A percentile compares a stretch with the other conserved stretches of the same genome.
These are phyloP conservation scores for Nannochloropsis gaditana DNA, from an alignment of 108 stramenopile genomes.

Conservation along the genomic window DNA sequence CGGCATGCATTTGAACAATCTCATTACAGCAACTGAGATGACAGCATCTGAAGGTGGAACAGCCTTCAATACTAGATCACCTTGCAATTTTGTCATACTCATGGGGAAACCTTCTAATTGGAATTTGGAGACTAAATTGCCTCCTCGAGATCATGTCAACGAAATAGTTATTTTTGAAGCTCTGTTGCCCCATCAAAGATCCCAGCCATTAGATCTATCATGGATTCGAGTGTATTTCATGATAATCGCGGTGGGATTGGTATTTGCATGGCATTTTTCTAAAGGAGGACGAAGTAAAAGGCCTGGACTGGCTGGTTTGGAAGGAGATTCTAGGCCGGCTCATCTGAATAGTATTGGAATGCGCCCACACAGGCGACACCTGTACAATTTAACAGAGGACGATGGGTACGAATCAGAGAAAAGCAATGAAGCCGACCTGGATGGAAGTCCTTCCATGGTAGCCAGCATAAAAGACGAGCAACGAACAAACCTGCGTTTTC, in stretches of 20 bases:
- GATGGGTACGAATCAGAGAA: background rate
- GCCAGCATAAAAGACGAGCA: too few relatives aligned
- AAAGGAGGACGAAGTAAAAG: slow-evolving; percentile 16
- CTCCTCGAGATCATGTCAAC: too few relatives aligned
- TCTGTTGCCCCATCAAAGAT: background rate
- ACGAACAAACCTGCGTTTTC: too few relatives aligned
- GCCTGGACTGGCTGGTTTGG: background rate
- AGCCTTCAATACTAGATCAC: background rate
- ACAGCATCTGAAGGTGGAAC: background rate
- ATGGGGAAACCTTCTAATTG: background rate
- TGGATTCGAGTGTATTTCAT: background rate
- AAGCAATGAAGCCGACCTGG: background rate
- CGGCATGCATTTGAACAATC: background rate
- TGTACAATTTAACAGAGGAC: background rate
- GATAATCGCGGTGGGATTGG: background rate
- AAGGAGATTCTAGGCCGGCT: background rate
- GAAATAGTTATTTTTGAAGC: background rate
- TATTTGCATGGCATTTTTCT: background rate
- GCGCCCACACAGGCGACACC: background rate
- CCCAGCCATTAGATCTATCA: background rate
- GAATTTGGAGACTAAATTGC: too few relatives aligned
- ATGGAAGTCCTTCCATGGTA: background rate
- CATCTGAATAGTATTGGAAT: background rate
- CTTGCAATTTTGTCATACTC: background rate
- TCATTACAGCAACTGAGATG: background rate